These are phyloP conservation scores for Mallotus japonicus DNA, from an alignment of 441 rosid species.

Conservation along the genomic window DNA sequence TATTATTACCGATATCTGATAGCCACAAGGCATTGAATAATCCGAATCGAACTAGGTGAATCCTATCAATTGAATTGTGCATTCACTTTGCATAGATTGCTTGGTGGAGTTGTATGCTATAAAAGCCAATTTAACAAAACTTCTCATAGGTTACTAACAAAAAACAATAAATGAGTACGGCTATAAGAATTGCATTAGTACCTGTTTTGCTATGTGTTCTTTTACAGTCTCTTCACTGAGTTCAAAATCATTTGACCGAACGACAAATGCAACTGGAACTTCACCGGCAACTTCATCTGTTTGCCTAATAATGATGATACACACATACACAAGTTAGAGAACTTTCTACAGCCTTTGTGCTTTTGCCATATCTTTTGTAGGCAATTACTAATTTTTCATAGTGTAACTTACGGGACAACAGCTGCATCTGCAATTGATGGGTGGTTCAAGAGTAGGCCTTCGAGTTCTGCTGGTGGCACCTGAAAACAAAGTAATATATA, in stretches of 20 bases:
- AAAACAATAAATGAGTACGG: not conserved
- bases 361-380: not conserved
- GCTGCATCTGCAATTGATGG: conserved; percentile 78
- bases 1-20: too few species aligned
- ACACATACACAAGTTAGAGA: not conserved
- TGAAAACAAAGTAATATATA: conserved; percentile 14
- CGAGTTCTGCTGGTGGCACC: conserved; percentile 94
- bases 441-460: conserved; percentile 64
- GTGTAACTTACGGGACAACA: conserved; percentile 69
- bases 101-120: not conserved
- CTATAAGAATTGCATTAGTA: conserved; percentile 1
- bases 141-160: not conserved
- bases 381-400: not conserved
- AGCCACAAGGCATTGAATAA: too few species aligned
- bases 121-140: not conserved
- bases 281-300: conserved; percentile 87
- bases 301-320: conserved; percentile 37
- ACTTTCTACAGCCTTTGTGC: not conserved
- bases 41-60: too few species aligned
- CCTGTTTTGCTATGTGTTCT: conserved; percentile 82
- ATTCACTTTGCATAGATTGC: not conserved
- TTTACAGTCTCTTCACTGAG: conserved; percentile 65
- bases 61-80: not conserved
- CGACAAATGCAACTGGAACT: conserved; percentile 91
- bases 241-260: conserved; percentile 51